These are phyloP conservation scores for Scleromitrula shiraiana DNA, from an alignment of 2,329 filamentous ascomycete genomes.

Conservation along the genomic window DNA sequence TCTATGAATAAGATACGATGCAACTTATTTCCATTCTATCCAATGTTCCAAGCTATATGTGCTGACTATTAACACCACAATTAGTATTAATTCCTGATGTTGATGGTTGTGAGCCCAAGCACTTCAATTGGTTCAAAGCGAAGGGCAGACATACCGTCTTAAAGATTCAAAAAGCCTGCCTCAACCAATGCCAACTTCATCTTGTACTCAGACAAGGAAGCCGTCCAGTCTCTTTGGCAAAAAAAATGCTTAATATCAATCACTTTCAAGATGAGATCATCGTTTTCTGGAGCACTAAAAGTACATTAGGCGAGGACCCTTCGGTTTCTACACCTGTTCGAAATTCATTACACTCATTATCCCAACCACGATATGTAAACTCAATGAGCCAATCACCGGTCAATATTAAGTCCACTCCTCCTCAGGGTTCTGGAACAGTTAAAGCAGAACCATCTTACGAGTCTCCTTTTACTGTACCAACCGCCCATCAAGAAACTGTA, in stretches of 20 bases:
- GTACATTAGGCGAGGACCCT: not conserved
- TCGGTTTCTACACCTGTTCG: not conserved
- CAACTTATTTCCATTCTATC: no score
- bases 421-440: not conserved
- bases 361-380: not conserved
- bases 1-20: no score
- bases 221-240: not conserved
- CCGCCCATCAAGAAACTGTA: not conserved
- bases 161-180: slow-evolving; percentile 2
- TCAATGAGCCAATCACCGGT: not conserved
- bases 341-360: not conserved
- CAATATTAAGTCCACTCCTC: not conserved
- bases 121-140: slow-evolving; percentile 8
- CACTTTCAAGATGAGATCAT: slow-evolving; percentile 3
- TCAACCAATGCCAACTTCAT: not conserved
- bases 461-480: not conserved
- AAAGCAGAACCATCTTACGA: not conserved
- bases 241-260: slow-evolving; percentile 1
- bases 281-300: slow-evolving; percentile 1
- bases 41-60: no score
- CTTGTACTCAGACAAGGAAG: slow-evolving; percentile 1
- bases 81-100: not conserved
- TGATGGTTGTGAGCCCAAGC: not conserved
- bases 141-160: slow-evolving; percentile 8
- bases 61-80: not conserved